A percentile compares a stretch with the other conserved stretches of the same genome.
phyloP scores from a whole-genome alignment of 108 stramenopile species.

The Skeletonema marinoi region DNA sequence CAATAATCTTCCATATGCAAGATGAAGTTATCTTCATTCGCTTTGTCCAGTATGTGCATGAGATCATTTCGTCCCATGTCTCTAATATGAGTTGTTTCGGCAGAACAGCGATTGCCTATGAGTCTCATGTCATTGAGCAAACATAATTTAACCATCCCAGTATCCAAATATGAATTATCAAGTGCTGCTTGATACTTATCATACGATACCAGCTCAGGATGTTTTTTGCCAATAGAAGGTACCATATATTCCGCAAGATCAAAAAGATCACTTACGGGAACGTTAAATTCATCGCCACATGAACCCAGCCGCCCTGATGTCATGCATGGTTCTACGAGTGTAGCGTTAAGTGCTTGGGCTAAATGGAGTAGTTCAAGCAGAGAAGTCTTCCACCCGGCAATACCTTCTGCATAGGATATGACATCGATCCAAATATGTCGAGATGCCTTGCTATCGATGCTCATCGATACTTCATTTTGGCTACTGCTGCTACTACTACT shows the following conservation, averaged over 20 bases:
- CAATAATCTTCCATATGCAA: slow-evolving; percentile 5
- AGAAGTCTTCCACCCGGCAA: slow-evolving; percentile 2
- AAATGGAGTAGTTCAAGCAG: slow-evolving; percentile 13
- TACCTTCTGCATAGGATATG: slow-evolving; percentile 6
- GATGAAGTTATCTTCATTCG: not conserved
- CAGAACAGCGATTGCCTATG: not conserved
- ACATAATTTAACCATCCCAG: not conserved
- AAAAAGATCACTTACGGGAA: not conserved
- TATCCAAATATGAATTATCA: not conserved
- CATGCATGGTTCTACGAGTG: slow-evolving; percentile 35
- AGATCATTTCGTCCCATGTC: not conserved
- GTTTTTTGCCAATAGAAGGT: not conserved
- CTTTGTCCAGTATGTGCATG: not conserved
- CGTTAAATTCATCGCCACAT: not conserved
- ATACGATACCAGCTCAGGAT: not conserved
- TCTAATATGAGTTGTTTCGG: not conserved
- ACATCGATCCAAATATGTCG: slow-evolving; percentile 19
- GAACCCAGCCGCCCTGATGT: slow-evolving; percentile 1
- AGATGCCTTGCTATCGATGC: not conserved
- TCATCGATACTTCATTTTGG: too few species aligned
- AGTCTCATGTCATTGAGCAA: not conserved
- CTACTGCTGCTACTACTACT: not conserved
- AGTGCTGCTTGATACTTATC: not conserved
- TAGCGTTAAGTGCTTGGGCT: not conserved
- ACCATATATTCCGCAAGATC: not conserved